These are phyloP conservation scores for Naganishia onofrii DNA, from an alignment of 768 basidiomycete genomes.

Conservation along the genomic window DNA sequence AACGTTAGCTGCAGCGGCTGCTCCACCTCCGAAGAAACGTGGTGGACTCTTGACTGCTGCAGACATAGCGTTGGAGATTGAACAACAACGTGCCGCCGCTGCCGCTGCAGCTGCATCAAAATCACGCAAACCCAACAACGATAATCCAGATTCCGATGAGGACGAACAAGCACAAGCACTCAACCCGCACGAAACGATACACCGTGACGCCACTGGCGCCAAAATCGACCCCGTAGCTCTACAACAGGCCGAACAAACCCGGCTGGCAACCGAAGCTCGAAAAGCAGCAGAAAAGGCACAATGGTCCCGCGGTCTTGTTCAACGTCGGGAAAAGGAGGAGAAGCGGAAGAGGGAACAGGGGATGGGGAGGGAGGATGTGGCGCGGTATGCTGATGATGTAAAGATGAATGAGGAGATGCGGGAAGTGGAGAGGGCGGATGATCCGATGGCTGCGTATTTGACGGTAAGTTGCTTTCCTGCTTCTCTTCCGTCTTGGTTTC, in stretches of 20 bases:
- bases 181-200: conserved; percentile 78
- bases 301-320: conserved; percentile 95
- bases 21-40: background rate
- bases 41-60: background rate
- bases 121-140: background rate
- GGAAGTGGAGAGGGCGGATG: conserved; percentile 84
- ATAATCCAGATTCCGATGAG: background rate
- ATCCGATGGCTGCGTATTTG: conserved; percentile 93
- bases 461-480: conserved; percentile 60
- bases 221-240: conserved; percentile 85
- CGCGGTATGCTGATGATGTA: conserved; percentile 75
- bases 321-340: conserved; percentile 74
- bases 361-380: conserved; percentile 65
- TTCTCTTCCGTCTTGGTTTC: background rate
- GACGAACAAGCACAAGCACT: too few species aligned
- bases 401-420: conserved; percentile 81
- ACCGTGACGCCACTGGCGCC: conserved; percentile 82
- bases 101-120: background rate
- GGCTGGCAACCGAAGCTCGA: conserved; percentile 64
- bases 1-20: conserved; percentile 55
- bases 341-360: conserved; percentile 66
- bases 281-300: conserved; percentile 82
- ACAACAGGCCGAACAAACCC: conserved; percentile 55
- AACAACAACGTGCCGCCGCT: conserved; percentile 35
- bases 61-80: background rate